Evolutionary conservation across 106 monocot genomes (phyloP).

Genomic region (Dactylorhiza incarnata): DNA sequence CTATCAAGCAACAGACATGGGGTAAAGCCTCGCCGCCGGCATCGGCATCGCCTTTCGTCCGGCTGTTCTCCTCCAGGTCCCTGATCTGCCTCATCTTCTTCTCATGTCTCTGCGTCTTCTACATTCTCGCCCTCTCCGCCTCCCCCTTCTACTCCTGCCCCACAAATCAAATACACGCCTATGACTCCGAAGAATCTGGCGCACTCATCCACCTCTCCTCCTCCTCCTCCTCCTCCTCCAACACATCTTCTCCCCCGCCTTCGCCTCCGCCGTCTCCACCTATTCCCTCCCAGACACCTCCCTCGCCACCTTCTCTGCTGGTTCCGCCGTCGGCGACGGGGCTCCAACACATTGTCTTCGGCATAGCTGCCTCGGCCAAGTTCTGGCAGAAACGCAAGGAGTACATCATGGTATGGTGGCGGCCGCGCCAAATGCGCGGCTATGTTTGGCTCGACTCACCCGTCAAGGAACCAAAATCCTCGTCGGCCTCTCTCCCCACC

Average conservation of each 20-base stretch:
- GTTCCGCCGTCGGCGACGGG: conserved; percentile 10
- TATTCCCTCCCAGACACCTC: too few relatives aligned
- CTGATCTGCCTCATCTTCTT: conserved; percentile 17
- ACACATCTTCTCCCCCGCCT: not conserved
- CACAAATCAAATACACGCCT: not conserved
- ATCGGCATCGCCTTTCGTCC: not conserved
- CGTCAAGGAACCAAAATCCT: conserved; percentile 16
- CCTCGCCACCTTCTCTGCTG: not conserved
- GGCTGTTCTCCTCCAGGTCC: conserved; percentile 5
- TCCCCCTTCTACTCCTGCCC: conserved; percentile 23
- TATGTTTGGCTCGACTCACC: conserved; percentile 12
- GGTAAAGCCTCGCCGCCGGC: not conserved
- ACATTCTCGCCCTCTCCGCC: conserved; percentile 29
- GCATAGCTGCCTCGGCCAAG: conserved; percentile 45
- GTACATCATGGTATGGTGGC: conserved; percentile 8
- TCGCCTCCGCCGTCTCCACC: not conserved
- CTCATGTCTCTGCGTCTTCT: conserved; percentile 18
- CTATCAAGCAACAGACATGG: not conserved
- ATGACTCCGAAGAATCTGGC: conserved; percentile 8
- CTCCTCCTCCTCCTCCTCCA: not conserved
- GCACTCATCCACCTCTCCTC: not conserved
- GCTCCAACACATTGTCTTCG: conserved; percentile 50
- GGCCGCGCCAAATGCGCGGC: conserved; percentile 2
- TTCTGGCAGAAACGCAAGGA: conserved; percentile 37
- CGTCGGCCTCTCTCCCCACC: conserved; percentile 28